Evolutionary conservation across 257 asterid species (phyloP).

Genomic region (Nyctanthes arbortristis): DNA sequence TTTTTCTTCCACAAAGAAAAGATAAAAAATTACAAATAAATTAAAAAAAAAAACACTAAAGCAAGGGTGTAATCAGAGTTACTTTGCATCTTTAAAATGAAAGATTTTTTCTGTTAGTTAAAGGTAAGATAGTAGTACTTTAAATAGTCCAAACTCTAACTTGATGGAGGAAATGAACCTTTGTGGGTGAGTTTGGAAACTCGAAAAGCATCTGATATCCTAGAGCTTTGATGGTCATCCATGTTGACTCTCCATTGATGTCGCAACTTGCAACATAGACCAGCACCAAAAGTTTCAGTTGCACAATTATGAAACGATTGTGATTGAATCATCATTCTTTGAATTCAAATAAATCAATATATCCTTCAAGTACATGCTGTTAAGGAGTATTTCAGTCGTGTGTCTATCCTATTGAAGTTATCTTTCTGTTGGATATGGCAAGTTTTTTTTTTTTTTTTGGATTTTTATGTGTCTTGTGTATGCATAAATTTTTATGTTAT

Average conservation of each 20-base stretch:
- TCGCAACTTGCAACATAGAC: not conserved
- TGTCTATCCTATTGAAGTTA: not conserved
- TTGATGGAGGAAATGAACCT: not conserved
- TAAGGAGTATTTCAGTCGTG: not conserved
- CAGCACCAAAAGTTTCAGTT: not conserved
- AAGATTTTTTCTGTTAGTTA: not conserved
- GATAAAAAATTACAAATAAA: not conserved
- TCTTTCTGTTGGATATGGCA: not conserved
- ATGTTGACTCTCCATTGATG: not conserved
- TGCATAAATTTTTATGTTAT: not conserved
- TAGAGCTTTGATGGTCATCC: not conserved
- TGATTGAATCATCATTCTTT: not conserved
- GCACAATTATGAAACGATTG: no score
- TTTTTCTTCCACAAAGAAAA: not conserved
- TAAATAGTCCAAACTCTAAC: not conserved
- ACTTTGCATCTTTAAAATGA: not conserved
- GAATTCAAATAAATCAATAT: not conserved
- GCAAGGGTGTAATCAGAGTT: not conserved
- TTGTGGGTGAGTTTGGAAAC: not conserved
- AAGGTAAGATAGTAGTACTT: not conserved
- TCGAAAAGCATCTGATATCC: not conserved
- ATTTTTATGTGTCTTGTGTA: not conserved
- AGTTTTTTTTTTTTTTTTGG: no score
- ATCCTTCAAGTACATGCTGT: not conserved
- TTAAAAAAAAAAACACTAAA: not conserved